phyloP scores from a whole-genome alignment of 2,329 filamentous ascomycete genomes.

The Pyrenophora graminea region DNA sequence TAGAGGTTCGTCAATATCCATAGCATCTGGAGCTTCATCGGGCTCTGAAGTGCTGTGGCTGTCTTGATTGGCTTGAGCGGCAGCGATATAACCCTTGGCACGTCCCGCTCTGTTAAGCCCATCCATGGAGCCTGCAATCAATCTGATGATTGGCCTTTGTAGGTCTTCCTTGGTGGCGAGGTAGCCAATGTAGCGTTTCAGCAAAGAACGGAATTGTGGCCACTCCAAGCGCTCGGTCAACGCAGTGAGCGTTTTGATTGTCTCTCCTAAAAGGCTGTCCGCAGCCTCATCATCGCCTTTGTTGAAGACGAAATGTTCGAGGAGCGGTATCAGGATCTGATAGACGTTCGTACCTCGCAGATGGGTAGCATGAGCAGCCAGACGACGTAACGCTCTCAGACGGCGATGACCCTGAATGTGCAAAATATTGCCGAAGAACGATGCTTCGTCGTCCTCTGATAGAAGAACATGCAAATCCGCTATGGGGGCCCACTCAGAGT shows the following conservation, averaged over 20 bases:
- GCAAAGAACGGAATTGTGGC: constrained; percentile 83
- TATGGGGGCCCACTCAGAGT: constrained; percentile 71
- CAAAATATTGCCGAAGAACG: constrained; percentile 91
- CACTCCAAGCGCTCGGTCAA: constrained; percentile 80
- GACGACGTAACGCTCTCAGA: constrained; percentile 76
- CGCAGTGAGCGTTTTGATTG: constrained; percentile 76
- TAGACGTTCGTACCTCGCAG: constrained; percentile 78
- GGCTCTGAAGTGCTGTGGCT: constrained; percentile 49
- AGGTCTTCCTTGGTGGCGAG: constrained; percentile 78
- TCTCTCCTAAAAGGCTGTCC: constrained; percentile 83
- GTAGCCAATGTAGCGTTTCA: constrained; percentile 83
- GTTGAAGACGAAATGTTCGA: constrained; percentile 93
- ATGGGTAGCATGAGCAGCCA: constrained; percentile 71
- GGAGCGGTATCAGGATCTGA: constrained; percentile 84
- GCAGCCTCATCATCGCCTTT: constrained; percentile 75
- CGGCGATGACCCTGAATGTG: constrained; percentile 88
- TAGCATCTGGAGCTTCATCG: constrained; percentile 19
- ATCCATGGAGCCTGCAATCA: constrained; percentile 82
- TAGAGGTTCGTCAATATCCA: constrained; percentile 30
- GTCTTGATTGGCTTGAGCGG: constrained; percentile 29
- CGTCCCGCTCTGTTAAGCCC: constrained; percentile 64
- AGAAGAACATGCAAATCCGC: constrained; percentile 75
- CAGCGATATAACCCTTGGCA: constrained; percentile 39
- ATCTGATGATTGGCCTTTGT: constrained; percentile 82
- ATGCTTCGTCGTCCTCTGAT: constrained; percentile 73